Percentiles rank a stretch among this genome's conserved stretches.
phyloP scores from a whole-genome alignment of 179 eudicot genomes.

The Nepenthes alata region DNA sequence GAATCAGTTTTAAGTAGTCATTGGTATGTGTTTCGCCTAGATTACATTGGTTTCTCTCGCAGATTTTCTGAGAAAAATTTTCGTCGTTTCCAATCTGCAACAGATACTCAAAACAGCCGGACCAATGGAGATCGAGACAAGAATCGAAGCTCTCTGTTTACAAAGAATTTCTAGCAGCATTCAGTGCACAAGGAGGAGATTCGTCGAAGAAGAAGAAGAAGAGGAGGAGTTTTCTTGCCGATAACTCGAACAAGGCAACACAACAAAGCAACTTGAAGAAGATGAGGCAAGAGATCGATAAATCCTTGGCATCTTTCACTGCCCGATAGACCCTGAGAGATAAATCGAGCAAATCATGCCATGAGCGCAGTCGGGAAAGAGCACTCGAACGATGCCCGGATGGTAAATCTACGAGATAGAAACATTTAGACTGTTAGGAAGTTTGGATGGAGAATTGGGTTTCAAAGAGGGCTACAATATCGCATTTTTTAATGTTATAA shows the following conservation, averaged over 20 bases:
- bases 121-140: conserved; percentile 35
- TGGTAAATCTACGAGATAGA: too few relatives aligned
- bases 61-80: too few relatives aligned
- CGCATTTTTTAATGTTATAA: too few relatives aligned
- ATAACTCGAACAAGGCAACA: conserved; percentile 19
- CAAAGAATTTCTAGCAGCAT: conserved; percentile 29
- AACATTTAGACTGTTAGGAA: too few relatives aligned
- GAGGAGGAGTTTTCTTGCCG: conserved; percentile 1
- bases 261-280: conserved; percentile 41
- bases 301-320: conserved; percentile 25
- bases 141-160: conserved; percentile 31
- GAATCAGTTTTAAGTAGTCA: too few relatives aligned
- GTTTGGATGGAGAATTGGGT: too few relatives aligned
- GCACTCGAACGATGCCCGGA: too few relatives aligned
- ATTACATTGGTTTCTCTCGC: too few relatives aligned
- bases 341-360: too few relatives aligned
- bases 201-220: conserved; percentile 17
- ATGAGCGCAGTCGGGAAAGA: too few relatives aligned
- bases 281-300: conserved; percentile 75
- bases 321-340: background rate
- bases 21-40: background rate
- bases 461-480: too few relatives aligned
- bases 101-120: conserved; percentile 32
- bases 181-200: conserved; percentile 10
- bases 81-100: background rate